Evolutionary conservation across 2,329 filamentous ascomycete species (phyloP), one percentile per base, ranked within the genome.

Genomic region (Dactylella cylindrospora): DNA sequence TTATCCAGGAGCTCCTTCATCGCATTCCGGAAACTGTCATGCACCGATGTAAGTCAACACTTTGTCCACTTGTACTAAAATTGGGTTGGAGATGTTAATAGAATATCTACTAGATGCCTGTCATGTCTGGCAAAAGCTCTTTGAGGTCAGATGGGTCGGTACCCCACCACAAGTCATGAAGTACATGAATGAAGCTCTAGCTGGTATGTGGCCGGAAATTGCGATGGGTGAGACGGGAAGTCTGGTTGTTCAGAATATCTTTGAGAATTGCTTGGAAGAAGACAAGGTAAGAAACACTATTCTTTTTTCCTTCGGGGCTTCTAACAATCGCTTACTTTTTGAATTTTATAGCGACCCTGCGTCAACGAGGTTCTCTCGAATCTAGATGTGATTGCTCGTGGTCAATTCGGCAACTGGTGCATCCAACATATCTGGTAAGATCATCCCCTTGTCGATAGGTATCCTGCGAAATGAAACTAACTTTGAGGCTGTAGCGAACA

Each of bases 371-470:
- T 98, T 31, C 82, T 98, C 53, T 82, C 82, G 62, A 96, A 93
- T 72, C 95, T 98, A 69, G 90, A 98, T 74, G 87, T 95, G 65
- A 90, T 98, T 70, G 88, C 93, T 59, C 91, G 96, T 72, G 93
- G 93, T 20, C 93, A 98, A 72, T 98, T 98, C 71, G 93, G 93
- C 52, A 98, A 98, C 73, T 98, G 93, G 93, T 98, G 93, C 76
- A 97, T 98, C 70, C 93, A 98, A 75, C 93, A 98, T 74, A 90
- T 98, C 69, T 98, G 93, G 68, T 68, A 38, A 44, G 64, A 20
- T 50, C n/a, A 15, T 36, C 9, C 15, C 8, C 23, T 10, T 29
- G 10, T n/a, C 40, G 2, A 12, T 25, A 6, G 25, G 23, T 29
- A 6, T 45, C 15, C 23, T 36, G 13, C 28, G 17, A 8, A 25